Evolutionary conservation across 495 filamentous ascomycete genomes (phyloP), one percentile per base, ranked within the genome.

Genomic region (Daldinia decipiens): DNA sequence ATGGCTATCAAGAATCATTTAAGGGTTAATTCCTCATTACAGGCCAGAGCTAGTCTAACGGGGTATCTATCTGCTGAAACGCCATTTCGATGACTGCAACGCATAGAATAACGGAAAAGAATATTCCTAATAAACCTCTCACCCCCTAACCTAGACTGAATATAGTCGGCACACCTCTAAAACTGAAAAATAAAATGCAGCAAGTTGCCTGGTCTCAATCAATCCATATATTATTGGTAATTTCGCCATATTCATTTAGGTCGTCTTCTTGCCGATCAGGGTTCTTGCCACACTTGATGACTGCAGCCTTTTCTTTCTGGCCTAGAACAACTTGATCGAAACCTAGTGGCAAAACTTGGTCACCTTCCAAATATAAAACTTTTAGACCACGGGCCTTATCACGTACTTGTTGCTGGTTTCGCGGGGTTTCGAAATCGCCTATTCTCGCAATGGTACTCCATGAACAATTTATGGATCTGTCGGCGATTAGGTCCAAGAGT

Each of bases 361-460:
- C 81, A 11, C 62, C 58, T 85, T 86, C 87, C 4, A 91, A 76
- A 60, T 81, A 87, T 61, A 83, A 83, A 38, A 86, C 82, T 71
- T 90, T 90, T 59, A 91, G 73, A 62, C 89, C 83, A 8, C 88
- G 81, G 50, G 87, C 90, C 76, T 91, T 92, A 79, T 92, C 89
- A 32, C 89, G 90, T 19, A 91, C 74, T 24, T 83, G 84, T 51
- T 89, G 87, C 68, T 91, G 88, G 70, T 83, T 81, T n/a, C 88
- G 82, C 0, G 74, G 69, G 6, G 69, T 62, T 34, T 84, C 74
- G 34, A 88, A 79, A 0, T 79, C 76, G 2, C 79, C 75, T 1
- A 73, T 53, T 36, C 75, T 78, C 63, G 86, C 81, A 38, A 91
- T 86, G 0, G 63, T 32, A 21, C 82, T 77, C 84, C 88, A 92